Percentiles rank a stretch among this genome's conserved stretches.
phyloP scores from a whole-genome alignment of 441 rosid species.

The Geranium incanum region DNA sequence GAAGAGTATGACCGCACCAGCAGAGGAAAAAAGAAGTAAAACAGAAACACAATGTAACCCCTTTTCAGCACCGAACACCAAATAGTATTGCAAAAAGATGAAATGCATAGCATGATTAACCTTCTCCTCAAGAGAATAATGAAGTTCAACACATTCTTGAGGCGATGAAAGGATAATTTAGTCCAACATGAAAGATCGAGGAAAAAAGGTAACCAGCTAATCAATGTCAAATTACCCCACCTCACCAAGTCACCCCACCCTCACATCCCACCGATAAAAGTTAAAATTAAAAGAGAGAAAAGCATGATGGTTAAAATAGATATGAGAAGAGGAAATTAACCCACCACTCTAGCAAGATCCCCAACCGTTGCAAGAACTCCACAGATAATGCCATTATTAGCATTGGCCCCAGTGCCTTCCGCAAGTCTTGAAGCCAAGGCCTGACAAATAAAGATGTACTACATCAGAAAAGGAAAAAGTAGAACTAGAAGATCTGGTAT shows the following conservation, averaged over 20 bases:
- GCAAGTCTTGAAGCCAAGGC: constrained; percentile 93
- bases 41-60: background rate
- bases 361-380: constrained; percentile 99
- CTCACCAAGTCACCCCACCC: background rate
- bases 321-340: constrained; percentile 26
- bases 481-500: constrained; percentile 16
- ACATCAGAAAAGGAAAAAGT: constrained; percentile 10
- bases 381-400: constrained; percentile 80
- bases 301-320: constrained; percentile 3
- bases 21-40: background rate
- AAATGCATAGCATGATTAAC: background rate
- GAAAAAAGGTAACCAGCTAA: background rate
- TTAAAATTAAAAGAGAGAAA: background rate
- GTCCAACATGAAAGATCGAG: background rate
- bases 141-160: background rate
- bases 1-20: background rate
- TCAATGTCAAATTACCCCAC: background rate
- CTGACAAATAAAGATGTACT: constrained; percentile 38
- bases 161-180: background rate
- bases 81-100: background rate
- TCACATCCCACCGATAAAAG: background rate
- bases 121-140: background rate
- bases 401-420: constrained; percentile 84
- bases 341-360: constrained; percentile 99
- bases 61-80: background rate